Percentiles rank a stretch among this genome's conserved stretches.
phyloP scores from a whole-genome alignment of 495 filamentous ascomycete genomes.

The Tuber aestivum region DNA sequence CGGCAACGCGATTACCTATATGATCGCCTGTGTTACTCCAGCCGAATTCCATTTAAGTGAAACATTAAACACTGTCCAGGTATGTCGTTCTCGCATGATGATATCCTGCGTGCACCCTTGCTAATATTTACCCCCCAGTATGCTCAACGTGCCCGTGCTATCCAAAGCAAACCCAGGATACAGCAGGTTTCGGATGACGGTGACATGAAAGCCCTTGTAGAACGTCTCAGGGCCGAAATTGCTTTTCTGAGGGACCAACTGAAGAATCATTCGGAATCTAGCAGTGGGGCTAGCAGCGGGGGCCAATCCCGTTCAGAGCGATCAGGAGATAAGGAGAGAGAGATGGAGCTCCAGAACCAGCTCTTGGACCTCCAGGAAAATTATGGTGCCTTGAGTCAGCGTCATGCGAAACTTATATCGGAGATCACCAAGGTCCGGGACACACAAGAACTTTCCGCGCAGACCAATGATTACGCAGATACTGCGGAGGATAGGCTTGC shows the following conservation, averaged over 20 bases:
- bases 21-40: conserved; percentile 97
- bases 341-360: conserved; percentile 89
- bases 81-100: conserved; percentile 13
- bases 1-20: conserved; percentile 96
- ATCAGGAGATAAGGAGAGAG: conserved; percentile 61
- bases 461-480: conserved; percentile 58
- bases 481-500: conserved; percentile 84
- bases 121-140: conserved; percentile 54
- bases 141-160: conserved; percentile 89
- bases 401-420: conserved; percentile 90
- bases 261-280: conserved; percentile 60
- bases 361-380: conserved; percentile 90
- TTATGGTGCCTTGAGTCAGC: conserved; percentile 80
- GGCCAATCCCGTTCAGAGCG: conserved; percentile 52
- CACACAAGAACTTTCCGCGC: conserved; percentile 50
- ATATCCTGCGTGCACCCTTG: background rate
- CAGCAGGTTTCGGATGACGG: conserved; percentile 85
- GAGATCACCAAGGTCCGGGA: conserved; percentile 84
- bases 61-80: conserved; percentile 84
- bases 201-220: conserved; percentile 91
- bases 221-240: conserved; percentile 88
- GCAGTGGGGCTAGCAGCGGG: conserved; percentile 52
- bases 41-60: conserved; percentile 97
- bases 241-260: conserved; percentile 93
- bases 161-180: conserved; percentile 95